These are phyloP conservation scores for Stachybotrys echinatus DNA, from an alignment of 2,329 filamentous ascomycete species.

Conservation along the genomic window DNA sequence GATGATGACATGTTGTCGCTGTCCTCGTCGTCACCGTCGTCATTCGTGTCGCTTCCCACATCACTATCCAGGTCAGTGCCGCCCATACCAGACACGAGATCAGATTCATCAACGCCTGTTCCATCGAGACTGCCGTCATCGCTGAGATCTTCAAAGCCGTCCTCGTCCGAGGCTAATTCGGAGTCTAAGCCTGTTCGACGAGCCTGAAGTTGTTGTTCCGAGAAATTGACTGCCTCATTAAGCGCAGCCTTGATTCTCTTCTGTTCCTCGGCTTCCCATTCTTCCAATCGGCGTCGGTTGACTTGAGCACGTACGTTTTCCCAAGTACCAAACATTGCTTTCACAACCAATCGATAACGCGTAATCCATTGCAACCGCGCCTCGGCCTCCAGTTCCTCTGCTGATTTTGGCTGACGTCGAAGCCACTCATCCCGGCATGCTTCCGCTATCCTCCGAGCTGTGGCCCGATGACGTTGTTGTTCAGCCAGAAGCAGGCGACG, in stretches of 20 bases:
- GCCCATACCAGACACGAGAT: conserved; percentile 23
- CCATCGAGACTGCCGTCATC: conserved; percentile 34
- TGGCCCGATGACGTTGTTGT: conserved; percentile 68
- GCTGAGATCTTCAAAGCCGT: conserved; percentile 40
- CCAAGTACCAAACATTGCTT: conserved; percentile 51
- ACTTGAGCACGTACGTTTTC: conserved; percentile 59
- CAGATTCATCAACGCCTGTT: conserved; percentile 22
- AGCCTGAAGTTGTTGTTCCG: conserved; percentile 62
- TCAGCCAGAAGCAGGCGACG: conserved; percentile 75
- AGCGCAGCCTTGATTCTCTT: conserved; percentile 61
- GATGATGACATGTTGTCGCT: conserved; percentile 55
- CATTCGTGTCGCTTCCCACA: conserved; percentile 36
- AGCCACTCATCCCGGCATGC: conserved; percentile 74
- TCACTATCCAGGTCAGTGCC: conserved; percentile 10
- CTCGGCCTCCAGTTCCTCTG: conserved; percentile 78
- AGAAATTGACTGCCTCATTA: conserved; percentile 68
- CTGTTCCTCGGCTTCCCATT: conserved; percentile 63
- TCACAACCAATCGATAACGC: conserved; percentile 68
- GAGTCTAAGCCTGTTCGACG: conserved; percentile 50
- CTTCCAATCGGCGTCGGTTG: conserved; percentile 52
- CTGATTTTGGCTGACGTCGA: conserved; percentile 65
- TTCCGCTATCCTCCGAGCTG: conserved; percentile 74
- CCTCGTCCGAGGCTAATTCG: conserved; percentile 40
- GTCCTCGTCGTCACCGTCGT: conserved; percentile 34
- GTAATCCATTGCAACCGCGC: conserved; percentile 60